A percentile compares a stretch with the other conserved stretches of the same genome.
phyloP scores from a whole-genome alignment of 2,329 filamentous ascomycete genomes.

The Parafenestella ontariensis region DNA sequence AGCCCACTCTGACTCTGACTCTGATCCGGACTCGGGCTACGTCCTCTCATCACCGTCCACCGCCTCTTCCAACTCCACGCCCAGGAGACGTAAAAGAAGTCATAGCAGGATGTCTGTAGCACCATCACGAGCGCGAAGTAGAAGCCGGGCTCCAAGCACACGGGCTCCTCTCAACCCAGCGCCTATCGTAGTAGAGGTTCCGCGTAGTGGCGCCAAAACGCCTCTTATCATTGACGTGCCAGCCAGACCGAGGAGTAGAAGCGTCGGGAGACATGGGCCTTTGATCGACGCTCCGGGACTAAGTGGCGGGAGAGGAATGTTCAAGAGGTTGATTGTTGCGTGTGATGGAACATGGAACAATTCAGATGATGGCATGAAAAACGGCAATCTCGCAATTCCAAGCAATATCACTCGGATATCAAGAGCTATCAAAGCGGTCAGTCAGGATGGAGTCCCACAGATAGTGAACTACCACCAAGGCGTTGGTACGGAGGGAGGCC shows the following conservation, averaged over 20 bases:
- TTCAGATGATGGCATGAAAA: slow-evolving; percentile 55
- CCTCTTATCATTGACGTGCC: slow-evolving; percentile 40
- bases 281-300: slow-evolving; percentile 40
- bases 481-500: slow-evolving; percentile 54
- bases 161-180: slow-evolving; percentile 24
- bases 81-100: slow-evolving; percentile 19
- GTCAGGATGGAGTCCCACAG: slow-evolving; percentile 57
- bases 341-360: slow-evolving; percentile 59
- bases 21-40: slow-evolving; percentile 30
- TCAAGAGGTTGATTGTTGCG: slow-evolving; percentile 50
- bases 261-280: slow-evolving; percentile 29
- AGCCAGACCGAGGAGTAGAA: slow-evolving; percentile 34
- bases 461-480: slow-evolving; percentile 61
- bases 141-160: slow-evolving; percentile 40
- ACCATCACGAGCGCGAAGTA: slow-evolving; percentile 36
- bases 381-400: slow-evolving; percentile 53
- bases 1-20: slow-evolving; percentile 20
- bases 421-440: slow-evolving; percentile 57
- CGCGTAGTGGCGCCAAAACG: slow-evolving; percentile 31
- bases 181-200: slow-evolving; percentile 34
- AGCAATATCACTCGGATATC: slow-evolving; percentile 60
- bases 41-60: slow-evolving; percentile 25
- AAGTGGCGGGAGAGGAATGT: slow-evolving; percentile 47
- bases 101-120: slow-evolving; percentile 35
- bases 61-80: slow-evolving; percentile 25